Base-by-base conservation (phyloP, 257 asterid species). In the Solanum gandarillasii region DNA sequence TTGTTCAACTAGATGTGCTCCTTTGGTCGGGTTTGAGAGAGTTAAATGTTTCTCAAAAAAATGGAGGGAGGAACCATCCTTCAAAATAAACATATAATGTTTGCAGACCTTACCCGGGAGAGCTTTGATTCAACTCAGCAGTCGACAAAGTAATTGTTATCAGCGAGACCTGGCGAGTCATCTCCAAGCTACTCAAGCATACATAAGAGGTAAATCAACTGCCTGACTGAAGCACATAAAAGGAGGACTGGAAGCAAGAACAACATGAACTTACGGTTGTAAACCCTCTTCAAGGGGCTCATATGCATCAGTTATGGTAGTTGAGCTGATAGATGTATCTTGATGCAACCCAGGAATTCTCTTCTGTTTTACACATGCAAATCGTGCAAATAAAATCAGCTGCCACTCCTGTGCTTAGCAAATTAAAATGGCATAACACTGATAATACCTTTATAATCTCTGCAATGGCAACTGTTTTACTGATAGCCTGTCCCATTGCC, bases 401-500 rank as follows among this genome's bases (percentile, higher is more conserved):
- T 18, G 85, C 4, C 67, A 18, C 16, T 46, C 85, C 85, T 81
- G 18, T 43, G 9, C 85, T 46, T 16, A 7, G 79, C 9, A 70
- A 87, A 73, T 84, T 29, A 73, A 34, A 23, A 20, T 67, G 83
- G 71, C 74, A 74, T n/a, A 46, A 5, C 12, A 65, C 25, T 35
- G 32, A 84, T 31, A 70, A 62, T 90, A 93, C 95, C 94, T 93
- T 93, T 70, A 93, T 90, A 87, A 92, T 90, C 93, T 93, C 95
- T 35, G 94, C 94, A 87, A 93, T 85, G 68, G 92, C 89, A 83
- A 93, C 94, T 21, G 94, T 87, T 93, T 93, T 93, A 58, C 94
- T 93, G 86, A 93, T 93, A 70, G 95, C 94, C 88, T 93, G 94
- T 43, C 94, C 95, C 94, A 91, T 92, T 70, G 94, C 95, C 90